phyloP scores from a whole-genome alignment of 2,329 filamentous ascomycete species.

The Zarea fungicola region DNA sequence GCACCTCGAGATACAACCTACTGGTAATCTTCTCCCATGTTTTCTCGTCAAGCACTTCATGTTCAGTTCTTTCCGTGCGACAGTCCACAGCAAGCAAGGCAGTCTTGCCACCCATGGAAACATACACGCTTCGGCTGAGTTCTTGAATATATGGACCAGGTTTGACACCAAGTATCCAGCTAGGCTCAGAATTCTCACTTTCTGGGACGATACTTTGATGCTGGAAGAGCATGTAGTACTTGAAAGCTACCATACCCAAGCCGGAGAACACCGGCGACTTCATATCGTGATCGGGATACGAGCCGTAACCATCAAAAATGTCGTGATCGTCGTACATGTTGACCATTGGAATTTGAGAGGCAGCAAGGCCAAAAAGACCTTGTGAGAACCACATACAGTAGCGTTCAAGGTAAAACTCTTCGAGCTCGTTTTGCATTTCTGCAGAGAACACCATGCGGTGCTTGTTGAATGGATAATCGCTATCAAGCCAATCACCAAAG shows the following conservation, averaged over 20 bases:
- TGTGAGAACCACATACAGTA: slow-evolving; percentile 97
- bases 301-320: slow-evolving; percentile 87
- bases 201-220: slow-evolving; percentile 84
- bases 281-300: slow-evolving; percentile 91
- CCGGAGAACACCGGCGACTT: slow-evolving; percentile 83
- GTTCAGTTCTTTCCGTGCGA: slow-evolving; percentile 80
- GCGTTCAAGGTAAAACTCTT: slow-evolving; percentile 79
- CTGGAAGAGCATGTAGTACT: slow-evolving; percentile 98
- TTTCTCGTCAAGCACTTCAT: slow-evolving; percentile 72
- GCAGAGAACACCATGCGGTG: slow-evolving; percentile 70
- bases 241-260: slow-evolving; percentile 86
- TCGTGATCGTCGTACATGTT: slow-evolving; percentile 98
- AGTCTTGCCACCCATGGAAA: slow-evolving; percentile 73
- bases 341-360: slow-evolving; percentile 93
- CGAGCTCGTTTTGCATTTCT: slow-evolving; percentile 83
- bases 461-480: slow-evolving; percentile 75
- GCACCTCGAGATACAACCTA: slow-evolving; percentile 74
- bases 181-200: slow-evolving; percentile 77
- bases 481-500: slow-evolving; percentile 80
- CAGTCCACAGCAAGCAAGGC: slow-evolving; percentile 85
- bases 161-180: slow-evolving; percentile 75
- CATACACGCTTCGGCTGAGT: slow-evolving; percentile 76
- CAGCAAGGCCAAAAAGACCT: slow-evolving; percentile 87
- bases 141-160: slow-evolving; percentile 90
- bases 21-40: slow-evolving; percentile 87